phyloP scores from a whole-genome alignment of 208 protist genomes.

The Crithidia acanthocephali region DNA sequence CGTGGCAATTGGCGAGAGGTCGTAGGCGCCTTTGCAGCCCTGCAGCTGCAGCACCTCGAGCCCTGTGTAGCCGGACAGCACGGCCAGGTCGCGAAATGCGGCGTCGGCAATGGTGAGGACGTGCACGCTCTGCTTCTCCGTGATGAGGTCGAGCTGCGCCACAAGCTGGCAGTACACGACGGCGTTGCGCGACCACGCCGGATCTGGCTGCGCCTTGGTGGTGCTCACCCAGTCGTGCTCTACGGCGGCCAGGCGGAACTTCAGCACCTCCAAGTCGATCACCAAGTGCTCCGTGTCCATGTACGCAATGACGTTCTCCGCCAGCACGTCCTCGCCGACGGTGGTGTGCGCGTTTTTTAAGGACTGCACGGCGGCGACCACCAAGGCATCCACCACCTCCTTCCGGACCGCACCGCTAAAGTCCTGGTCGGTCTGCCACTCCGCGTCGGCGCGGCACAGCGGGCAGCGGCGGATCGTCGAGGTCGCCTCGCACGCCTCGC shows the following conservation, averaged over 20 bases:
- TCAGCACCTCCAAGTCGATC: constrained; percentile 14
- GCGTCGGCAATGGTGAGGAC: constrained; percentile 11
- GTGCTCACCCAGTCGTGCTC: constrained; percentile 5
- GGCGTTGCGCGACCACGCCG: not conserved
- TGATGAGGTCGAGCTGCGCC: constrained; percentile 2
- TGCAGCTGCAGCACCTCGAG: constrained; percentile 19
- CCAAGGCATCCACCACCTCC: constrained; percentile 14
- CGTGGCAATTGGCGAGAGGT: constrained; percentile 8
- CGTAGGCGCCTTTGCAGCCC: constrained; percentile 10
- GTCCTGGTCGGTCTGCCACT: constrained; percentile 7
- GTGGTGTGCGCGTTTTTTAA: not conserved
- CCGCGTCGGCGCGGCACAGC: constrained; percentile 19
- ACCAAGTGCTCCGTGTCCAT: constrained; percentile 8
- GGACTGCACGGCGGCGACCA: constrained; percentile 4
- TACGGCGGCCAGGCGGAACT: constrained; percentile 4
- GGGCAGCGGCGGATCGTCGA: constrained; percentile 17
- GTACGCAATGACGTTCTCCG: constrained; percentile 10
- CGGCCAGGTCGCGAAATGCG: not conserved
- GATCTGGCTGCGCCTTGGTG: not conserved
- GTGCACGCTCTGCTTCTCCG: constrained; percentile 15
- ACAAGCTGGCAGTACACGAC: constrained; percentile 13
- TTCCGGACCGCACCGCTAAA: constrained; percentile 11
- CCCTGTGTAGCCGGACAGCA: not conserved
- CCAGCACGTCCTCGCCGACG: constrained; percentile 3
- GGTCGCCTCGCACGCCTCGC: not conserved